A percentile compares a stretch with the other conserved stretches of the same genome.
These are phyloP conservation scores for Amyloporia xantha DNA, from an alignment of 768 basidiomycete genomes.

Conservation along the genomic window DNA sequence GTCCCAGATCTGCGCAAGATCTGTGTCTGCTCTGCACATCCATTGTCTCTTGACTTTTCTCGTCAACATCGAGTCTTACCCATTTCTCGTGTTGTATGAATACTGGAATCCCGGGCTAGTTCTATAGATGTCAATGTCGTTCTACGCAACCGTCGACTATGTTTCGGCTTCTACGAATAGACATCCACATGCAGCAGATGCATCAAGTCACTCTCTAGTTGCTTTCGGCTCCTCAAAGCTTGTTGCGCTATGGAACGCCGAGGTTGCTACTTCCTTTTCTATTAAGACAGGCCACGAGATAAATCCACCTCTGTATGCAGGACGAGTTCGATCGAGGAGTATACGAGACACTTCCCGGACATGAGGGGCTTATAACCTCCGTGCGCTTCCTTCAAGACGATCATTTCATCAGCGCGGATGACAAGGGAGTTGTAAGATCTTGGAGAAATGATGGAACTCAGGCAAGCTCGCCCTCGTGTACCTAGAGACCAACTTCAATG, in stretches of 20 bases:
- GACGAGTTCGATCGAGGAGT: slow-evolving; percentile 47
- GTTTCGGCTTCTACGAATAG: slow-evolving; percentile 45
- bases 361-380: slow-evolving; percentile 68
- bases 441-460: slow-evolving; percentile 44
- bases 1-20: background rate
- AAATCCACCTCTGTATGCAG: slow-evolving; percentile 26
- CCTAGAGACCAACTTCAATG: slow-evolving; percentile 6
- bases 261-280: slow-evolving; percentile 31
- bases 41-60: too few species aligned
- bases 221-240: slow-evolving; percentile 52
- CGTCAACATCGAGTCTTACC: too few species aligned
- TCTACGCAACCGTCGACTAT: slow-evolving; percentile 29
- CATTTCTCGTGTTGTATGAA: too few species aligned
- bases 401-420: slow-evolving; percentile 66
- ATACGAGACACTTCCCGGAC: slow-evolving; percentile 65
- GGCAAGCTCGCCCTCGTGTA: slow-evolving; percentile 31
- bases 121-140: background rate
- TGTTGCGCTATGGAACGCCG: slow-evolving; percentile 53
- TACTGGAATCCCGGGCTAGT: too few species aligned
- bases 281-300: background rate
- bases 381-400: slow-evolving; percentile 56
- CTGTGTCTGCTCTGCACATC: too few species aligned
- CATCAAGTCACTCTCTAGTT: slow-evolving; percentile 32
- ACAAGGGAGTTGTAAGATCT: slow-evolving; percentile 55
- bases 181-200: slow-evolving; percentile 33